Percentiles rank a stretch among this genome's conserved stretches.
Conservation (phyloP, 2,329 filamentous ascomycete genomes). For the Phoma herbarum region DNA sequence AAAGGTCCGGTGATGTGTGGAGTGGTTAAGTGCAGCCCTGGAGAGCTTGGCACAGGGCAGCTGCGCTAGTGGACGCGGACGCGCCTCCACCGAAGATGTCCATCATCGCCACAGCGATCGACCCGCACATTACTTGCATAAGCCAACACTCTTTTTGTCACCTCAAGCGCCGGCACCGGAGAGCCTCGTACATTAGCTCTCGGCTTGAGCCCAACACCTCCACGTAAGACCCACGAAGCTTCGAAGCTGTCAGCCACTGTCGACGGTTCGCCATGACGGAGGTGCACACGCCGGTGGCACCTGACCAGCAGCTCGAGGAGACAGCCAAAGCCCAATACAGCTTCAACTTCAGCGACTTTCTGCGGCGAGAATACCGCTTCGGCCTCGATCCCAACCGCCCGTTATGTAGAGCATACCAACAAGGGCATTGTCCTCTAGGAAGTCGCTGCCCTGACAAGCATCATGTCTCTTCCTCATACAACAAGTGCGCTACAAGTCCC, state of each 20-base stretch:
- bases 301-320: constrained; percentile 43
- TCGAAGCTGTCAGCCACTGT: background rate
- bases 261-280: constrained; percentile 37
- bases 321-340: constrained; percentile 59
- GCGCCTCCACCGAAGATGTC: constrained; percentile 12
- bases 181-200: background rate
- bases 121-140: constrained; percentile 3
- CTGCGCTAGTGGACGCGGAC: constrained; percentile 14
- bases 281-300: constrained; percentile 36
- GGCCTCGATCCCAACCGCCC: constrained; percentile 75
- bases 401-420: constrained; percentile 83
- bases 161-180: background rate
- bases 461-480: constrained; percentile 68
- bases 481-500: constrained; percentile 59
- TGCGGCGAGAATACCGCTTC: constrained; percentile 83
- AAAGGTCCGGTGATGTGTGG: constrained; percentile 1
- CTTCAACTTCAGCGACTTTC: constrained; percentile 88
- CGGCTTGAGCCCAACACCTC: background rate
- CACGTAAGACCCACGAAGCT: background rate
- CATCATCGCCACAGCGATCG: constrained; percentile 7
- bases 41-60: constrained; percentile 12
- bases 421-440: constrained; percentile 87
- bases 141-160: background rate
- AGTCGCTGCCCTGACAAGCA: constrained; percentile 88
- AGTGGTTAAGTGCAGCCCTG: constrained; percentile 4